Percentiles rank a stretch among this genome's conserved stretches.
These are phyloP conservation scores for Puccinia hordei DNA, from an alignment of 1,284 basidiomycete species.

Conservation along the genomic window DNA sequence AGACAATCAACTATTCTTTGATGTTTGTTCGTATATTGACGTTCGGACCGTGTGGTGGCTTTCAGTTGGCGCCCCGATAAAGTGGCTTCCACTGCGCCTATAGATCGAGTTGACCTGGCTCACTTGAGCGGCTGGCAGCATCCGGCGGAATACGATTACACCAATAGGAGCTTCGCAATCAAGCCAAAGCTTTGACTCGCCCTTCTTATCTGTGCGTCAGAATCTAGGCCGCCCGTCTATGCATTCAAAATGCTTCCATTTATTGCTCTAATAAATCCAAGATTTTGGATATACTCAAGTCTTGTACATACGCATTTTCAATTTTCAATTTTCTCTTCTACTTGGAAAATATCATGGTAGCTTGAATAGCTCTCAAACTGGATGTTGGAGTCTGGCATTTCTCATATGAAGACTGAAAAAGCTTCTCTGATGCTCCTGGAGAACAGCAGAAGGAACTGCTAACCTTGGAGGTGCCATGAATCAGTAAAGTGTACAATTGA, in stretches of 20 bases:
- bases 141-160: constrained; percentile 10
- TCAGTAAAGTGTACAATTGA: too few species aligned
- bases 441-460: too few species aligned
- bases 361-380: background rate
- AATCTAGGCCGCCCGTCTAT: background rate
- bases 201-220: background rate
- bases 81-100: constrained; percentile 7
- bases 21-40: background rate
- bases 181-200: constrained; percentile 14
- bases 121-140: constrained; percentile 44
- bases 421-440: too few species aligned
- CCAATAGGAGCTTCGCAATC: background rate
- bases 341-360: background rate
- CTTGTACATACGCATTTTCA: background rate
- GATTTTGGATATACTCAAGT: background rate
- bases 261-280: background rate
- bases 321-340: background rate
- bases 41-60: background rate
- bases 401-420: too few species aligned
- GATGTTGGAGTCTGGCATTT: too few species aligned
- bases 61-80: constrained; percentile 44
- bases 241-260: background rate
- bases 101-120: constrained; percentile 41
- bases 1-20: background rate
- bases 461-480: too few species aligned